Evolutionary conservation across 495 filamentous ascomycete genomes (phyloP), one percentile per base, ranked within the genome.

Genomic region (Xylaria telfairii): DNA sequence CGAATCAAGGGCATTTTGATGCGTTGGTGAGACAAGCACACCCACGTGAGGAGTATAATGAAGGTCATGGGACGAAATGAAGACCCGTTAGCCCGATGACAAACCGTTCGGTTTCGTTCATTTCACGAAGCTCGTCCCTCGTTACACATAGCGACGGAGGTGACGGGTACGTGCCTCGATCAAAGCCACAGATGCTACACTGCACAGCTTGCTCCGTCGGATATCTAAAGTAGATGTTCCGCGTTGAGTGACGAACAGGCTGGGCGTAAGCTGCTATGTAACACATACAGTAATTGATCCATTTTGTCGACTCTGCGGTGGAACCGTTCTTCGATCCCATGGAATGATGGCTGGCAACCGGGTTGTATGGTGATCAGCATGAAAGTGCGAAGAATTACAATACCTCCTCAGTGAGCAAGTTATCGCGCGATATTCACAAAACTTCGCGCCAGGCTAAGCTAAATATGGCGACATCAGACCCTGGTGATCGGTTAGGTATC

Each of bases 141-240:
- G n/a, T 47, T 0, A n/a, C 19, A n/a, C 56, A 21, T n/a, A 59
- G 56, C 32, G n/a, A 37, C 56, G 56, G 56, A 59, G 32, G 56
- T 21, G 12, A 19, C 19, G 32, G 10, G 15, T 46, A 30, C 24
- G 39, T 63, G 39, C 60, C 15, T 41, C 15, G 57, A 21, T 41
- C 17, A 34, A 61, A 26, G 57, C n/a, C 59, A 42, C 3, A 62
- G 21, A 62, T 62, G 59, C 21, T 62, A 47, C 61, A n/a, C 5
- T n/a, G n/a, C 61, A 61, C 61, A 64, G 15, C 41, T 64, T 10
- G 41, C 61, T 64, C 39, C 61, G 41, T 64, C 61, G 56, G 56
- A 59, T 53, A 15, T 34, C 32, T 13, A 32, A 59, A 59, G 56
- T 32, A 21, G n/a, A 21, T 21, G 19, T 59, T n/a, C 56, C 56